Percentiles rank a stretch among this genome's conserved stretches.
Conservation (phyloP, 352 stramenopile genomes). For the Globisporangium spinosum region DNA sequence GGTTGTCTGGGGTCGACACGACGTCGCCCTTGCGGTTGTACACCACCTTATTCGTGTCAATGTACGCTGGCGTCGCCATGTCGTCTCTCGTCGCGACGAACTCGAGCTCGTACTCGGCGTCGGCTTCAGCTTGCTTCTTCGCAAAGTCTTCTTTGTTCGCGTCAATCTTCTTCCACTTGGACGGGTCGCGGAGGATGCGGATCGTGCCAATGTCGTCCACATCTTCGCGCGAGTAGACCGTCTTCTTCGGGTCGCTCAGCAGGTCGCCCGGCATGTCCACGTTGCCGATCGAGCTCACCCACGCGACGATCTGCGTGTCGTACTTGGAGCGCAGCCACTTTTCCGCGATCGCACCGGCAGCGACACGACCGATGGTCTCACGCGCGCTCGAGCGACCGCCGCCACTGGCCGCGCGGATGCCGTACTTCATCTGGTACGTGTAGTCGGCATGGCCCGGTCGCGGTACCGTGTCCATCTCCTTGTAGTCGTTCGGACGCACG, state of each 20-base stretch:
- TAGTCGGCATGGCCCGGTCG: slow-evolving; percentile 96
- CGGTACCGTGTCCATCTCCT: slow-evolving; percentile 93
- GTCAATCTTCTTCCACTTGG: slow-evolving; percentile 53
- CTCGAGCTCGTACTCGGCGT: slow-evolving; percentile 64
- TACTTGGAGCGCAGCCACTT: slow-evolving; percentile 94
- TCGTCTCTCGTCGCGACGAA: slow-evolving; percentile 67
- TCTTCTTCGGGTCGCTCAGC: slow-evolving; percentile 63
- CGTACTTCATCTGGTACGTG: slow-evolving; percentile 99
- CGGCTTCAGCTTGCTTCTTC: slow-evolving; percentile 51
- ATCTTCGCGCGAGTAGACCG: slow-evolving; percentile 75
- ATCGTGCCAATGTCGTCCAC: slow-evolving; percentile 81
- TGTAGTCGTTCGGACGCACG: slow-evolving; percentile 95
- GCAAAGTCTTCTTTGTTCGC: slow-evolving; percentile 26
- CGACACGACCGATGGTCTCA: slow-evolving; percentile 98
- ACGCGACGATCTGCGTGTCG: slow-evolving; percentile 86
- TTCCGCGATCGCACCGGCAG: slow-evolving; percentile 94
- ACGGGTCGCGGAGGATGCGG: slow-evolving; percentile 70
- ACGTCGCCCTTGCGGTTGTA: slow-evolving; percentile 82
- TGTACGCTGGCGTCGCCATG: slow-evolving; percentile 76
- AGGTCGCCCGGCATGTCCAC: slow-evolving; percentile 79
- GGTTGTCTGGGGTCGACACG: slow-evolving; percentile 46
- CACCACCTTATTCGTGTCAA: slow-evolving; percentile 91
- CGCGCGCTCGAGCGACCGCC: slow-evolving; percentile 94
- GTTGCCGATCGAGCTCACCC: slow-evolving; percentile 83
- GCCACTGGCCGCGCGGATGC: slow-evolving; percentile 94